phyloP scores from a whole-genome alignment of 495 filamentous ascomycete species.

The Neurospora sp. region DNA sequence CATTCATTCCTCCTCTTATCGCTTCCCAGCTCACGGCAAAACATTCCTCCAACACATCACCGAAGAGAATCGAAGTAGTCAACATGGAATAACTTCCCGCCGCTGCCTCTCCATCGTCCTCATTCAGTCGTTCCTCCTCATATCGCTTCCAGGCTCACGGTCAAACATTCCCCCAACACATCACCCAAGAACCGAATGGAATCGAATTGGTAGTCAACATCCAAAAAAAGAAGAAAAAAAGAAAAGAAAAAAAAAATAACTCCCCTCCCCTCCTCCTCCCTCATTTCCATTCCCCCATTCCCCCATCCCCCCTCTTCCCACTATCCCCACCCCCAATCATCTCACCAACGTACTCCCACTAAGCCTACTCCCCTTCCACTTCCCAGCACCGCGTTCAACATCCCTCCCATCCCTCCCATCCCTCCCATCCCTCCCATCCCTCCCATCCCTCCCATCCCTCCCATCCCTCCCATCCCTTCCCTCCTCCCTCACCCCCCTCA shows the following conservation, averaged over 20 bases:
- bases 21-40: background rate
- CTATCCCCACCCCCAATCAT: background rate
- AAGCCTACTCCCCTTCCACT: background rate
- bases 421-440: background rate
- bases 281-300: background rate
- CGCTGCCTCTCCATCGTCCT: background rate
- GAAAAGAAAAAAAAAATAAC: too few species aligned
- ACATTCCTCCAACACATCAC: background rate
- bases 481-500: background rate
- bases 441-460: background rate
- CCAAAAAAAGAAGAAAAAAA: background rate
- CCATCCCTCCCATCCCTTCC: background rate
- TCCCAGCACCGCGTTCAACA: background rate
- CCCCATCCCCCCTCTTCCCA: background rate
- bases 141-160: background rate
- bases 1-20: background rate
- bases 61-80: background rate
- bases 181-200: background rate
- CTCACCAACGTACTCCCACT: background rate
- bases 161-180: background rate
- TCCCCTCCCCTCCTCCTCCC: background rate
- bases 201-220: background rate
- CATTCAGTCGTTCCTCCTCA: background rate
- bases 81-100: background rate
- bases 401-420: background rate